Evolutionary conservation across 2,329 filamentous ascomycete genomes (phyloP).

Genomic region (Pyrenochaeta sp.): DNA sequence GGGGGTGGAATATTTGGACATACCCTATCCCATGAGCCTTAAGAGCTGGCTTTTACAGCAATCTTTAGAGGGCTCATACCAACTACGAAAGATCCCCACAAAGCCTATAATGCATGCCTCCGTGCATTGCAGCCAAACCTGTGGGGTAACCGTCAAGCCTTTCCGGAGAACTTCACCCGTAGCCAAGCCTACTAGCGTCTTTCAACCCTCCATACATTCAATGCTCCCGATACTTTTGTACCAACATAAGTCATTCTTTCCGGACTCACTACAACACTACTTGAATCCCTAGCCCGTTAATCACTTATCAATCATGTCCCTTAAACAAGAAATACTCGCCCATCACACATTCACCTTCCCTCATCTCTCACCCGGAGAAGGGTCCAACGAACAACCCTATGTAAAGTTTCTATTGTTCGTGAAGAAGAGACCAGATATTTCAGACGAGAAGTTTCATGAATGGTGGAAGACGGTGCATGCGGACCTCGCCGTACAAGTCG

Average conservation of each 20-base stretch:
- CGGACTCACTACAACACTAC: not conserved
- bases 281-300: not conserved
- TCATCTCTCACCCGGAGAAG: conserved; percentile 9
- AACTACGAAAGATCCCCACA: too few relatives aligned
- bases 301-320: not conserved
- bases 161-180: conserved; percentile 11
- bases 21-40: not conserved
- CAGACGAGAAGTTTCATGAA: conserved; percentile 19
- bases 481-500: conserved; percentile 15
- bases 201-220: not conserved
- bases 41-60: not conserved
- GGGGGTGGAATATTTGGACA: not conserved
- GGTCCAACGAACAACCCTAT: conserved; percentile 25
- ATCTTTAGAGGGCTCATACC: not conserved
- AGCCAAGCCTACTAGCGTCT: conserved; percentile 9
- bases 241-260: not conserved
- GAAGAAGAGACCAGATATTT: conserved; percentile 17
- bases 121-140: not conserved
- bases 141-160: not conserved
- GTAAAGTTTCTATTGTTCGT: conserved; percentile 24
- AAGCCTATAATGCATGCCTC: not conserved
- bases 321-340: conserved; percentile 6
- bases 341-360: conserved; percentile 17
- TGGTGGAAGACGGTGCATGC: conserved; percentile 28
- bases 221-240: not conserved